These are phyloP conservation scores for Russula dissimulans DNA, from an alignment of 768 basidiomycete genomes.

Conservation along the genomic window DNA sequence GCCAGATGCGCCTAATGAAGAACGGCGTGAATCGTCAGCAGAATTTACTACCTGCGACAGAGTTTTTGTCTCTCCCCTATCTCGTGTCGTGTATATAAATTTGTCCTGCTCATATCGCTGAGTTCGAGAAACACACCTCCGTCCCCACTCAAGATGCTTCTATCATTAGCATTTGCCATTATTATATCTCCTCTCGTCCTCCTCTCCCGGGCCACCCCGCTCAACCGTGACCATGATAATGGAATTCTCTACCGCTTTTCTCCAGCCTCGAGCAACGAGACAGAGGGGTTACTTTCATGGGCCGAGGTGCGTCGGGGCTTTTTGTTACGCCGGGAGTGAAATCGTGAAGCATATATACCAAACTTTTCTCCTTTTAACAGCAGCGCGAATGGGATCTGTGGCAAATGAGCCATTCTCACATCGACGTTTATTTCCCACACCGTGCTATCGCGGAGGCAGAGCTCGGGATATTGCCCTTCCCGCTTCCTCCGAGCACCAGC, in stretches of 20 bases:
- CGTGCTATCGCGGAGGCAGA: slow-evolving; percentile 18
- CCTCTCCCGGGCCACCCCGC: neutral
- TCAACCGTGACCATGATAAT: neutral
- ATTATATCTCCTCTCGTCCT: neutral
- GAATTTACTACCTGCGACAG: too few relatives aligned
- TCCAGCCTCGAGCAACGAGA: neutral
- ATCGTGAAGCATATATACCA: too few relatives aligned
- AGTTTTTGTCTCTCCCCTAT: too few relatives aligned
- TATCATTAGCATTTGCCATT: neutral
- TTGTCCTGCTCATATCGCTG: neutral
- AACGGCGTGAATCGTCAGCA: too few relatives aligned
- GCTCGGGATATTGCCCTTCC: slow-evolving; percentile 17
- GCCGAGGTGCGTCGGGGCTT: slow-evolving; percentile 7
- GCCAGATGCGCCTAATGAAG: too few relatives aligned
- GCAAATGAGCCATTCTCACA: slow-evolving; percentile 36
- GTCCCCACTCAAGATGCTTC: neutral
- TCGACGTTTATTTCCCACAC: slow-evolving; percentile 41
- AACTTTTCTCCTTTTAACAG: slow-evolving; percentile 23
- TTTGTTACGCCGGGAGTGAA: neutral
- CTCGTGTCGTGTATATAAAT: too few relatives aligned
- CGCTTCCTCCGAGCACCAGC: neutral
- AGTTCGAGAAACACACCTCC: too few relatives aligned
- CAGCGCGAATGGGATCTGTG: slow-evolving; percentile 42
- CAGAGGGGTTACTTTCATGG: slow-evolving; percentile 9
- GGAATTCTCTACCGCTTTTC: slow-evolving; percentile 13